Evolutionary conservation across 192 early-diverging fungal genomes (phyloP).

Genomic region (Diversispora epigaea): DNA sequence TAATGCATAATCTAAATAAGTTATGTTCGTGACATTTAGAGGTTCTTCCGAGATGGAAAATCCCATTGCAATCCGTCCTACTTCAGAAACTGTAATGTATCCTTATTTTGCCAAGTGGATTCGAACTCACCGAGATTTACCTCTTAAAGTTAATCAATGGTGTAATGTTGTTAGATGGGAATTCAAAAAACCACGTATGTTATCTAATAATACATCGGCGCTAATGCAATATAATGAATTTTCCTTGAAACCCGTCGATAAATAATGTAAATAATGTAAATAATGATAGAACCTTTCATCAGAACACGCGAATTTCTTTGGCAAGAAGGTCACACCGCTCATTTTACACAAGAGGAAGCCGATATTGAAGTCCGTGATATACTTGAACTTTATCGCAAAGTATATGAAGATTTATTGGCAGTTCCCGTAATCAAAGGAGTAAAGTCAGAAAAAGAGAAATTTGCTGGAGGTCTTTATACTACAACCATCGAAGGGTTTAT

Average conservation of each 20-base stretch:
- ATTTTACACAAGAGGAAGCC: conserved; percentile 86
- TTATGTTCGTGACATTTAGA: conserved; percentile 29
- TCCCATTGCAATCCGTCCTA: conserved; percentile 98
- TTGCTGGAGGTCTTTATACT: conserved; percentile 96
- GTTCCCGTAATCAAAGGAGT: conserved; percentile 94
- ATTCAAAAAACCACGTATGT: conserved; percentile 96
- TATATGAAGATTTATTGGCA: conserved; percentile 96
- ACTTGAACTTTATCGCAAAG: conserved; percentile 90
- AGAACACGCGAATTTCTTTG: conserved; percentile 99
- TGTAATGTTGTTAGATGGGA: conserved; percentile 99
- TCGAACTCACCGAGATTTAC: conserved; percentile 94
- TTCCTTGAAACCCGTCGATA: no score
- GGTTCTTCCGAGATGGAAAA: conserved; percentile 89
- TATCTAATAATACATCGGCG: no score
- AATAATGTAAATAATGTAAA: not conserved
- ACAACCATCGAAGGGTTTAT: conserved; percentile 98
- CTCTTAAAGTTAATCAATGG: conserved; percentile 98
- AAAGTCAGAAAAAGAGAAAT: conserved; percentile 99
- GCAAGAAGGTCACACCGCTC: conserved; percentile 99
- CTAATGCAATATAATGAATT: no score
- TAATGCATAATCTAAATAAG: conserved; percentile 17
- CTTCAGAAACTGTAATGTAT: conserved; percentile 99
- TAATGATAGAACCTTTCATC: conserved; percentile 84
- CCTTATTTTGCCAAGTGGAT: conserved; percentile 99
- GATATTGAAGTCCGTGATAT: conserved; percentile 86